Evolutionary conservation across 106 monocot genomes (phyloP), one percentile per base, ranked within the genome.

Genomic region (Dioscorea dumetorum): DNA sequence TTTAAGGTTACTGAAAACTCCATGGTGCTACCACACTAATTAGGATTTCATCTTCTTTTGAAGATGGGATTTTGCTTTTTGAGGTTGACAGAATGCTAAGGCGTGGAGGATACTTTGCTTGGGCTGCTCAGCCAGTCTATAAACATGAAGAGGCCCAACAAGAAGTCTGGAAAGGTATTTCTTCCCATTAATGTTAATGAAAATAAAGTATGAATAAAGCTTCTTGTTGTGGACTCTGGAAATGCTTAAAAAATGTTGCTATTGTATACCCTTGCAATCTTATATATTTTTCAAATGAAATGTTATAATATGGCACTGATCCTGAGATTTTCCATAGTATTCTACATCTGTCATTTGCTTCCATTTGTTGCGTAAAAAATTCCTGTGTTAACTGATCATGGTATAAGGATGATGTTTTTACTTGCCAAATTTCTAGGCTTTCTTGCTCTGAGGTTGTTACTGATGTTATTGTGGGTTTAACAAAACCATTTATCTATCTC

Each of bases 121-220:
- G 94, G 94, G 94, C 94, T 5, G 94, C 91, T 48, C 94, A 94
- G 58, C 94, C 94, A 68, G 94, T 94, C 70, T 94, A 94, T 79
- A 91, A 95, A 71, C 90, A 95, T 69, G 94, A 95, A 81, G 87
- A 91, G 28, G 35, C 48, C 49, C 94, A 88, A 68, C 85, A 88
- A 66, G 88, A 85, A 72, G 83, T 83, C 67, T 91, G 90, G 90
- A 88, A 81, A 81, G 90, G 94, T 83, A 80, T 73, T 15, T 68
- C 41, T 41, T 41, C 23, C 28, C 49, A 51, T 63, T 1, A 33
- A 4, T 31, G 16, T 33, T 31, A 2, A 33, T 63, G 14, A 32
- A 8, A 41, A 41, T 6, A 56, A 56, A 56, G 54, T 56, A 4
- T 14, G 54, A 4, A 4, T 56, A 56, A 56, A 56, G 54, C 19